A percentile compares a stretch with the other conserved stretches of the same genome.
phyloP scores from a whole-genome alignment of 2,329 filamentous ascomycete species.

The Pseudovirgaria hyperparasitica region DNA sequence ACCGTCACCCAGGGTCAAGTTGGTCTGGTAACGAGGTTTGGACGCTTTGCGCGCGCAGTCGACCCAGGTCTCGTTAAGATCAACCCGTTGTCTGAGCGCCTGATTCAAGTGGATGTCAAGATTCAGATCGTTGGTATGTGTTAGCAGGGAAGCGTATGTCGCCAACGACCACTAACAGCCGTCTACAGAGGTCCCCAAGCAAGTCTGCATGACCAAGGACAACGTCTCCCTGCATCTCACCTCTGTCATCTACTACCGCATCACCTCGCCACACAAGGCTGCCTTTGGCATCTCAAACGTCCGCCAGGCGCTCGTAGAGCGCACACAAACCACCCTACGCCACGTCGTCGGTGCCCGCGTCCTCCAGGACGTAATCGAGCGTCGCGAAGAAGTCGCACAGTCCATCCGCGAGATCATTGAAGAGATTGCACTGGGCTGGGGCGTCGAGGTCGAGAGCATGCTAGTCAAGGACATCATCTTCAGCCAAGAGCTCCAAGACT shows the following conservation, averaged over 20 bases:
- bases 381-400: constrained; percentile 90
- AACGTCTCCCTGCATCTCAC: constrained; percentile 91
- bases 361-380: constrained; percentile 95
- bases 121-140: constrained; percentile 74
- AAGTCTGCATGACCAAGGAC: constrained; percentile 99
- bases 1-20: constrained; percentile 86
- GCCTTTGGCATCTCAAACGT: constrained; percentile 95
- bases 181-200: constrained; percentile 66
- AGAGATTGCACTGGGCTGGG: constrained; percentile 86
- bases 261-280: constrained; percentile 87
- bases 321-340: constrained; percentile 92
- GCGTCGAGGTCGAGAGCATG: constrained; percentile 94
- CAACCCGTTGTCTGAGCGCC: constrained; percentile 83
- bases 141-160: background rate
- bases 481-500: constrained; percentile 88
- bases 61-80: constrained; percentile 95
- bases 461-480: constrained; percentile 99
- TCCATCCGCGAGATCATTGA: constrained; percentile 96
- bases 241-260: constrained; percentile 98
- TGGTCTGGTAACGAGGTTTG: constrained; percentile 90
- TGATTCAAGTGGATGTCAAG: constrained; percentile 95
- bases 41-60: constrained; percentile 85
- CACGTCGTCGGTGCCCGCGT: constrained; percentile 94
- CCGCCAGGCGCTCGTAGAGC: constrained; percentile 89
- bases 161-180: constrained; percentile 4